A percentile compares a stretch with the other conserved stretches of the same genome.
phyloP scores from a whole-genome alignment of 2,329 filamentous ascomycete species.

The Pochonia chlamydosporia region DNA sequence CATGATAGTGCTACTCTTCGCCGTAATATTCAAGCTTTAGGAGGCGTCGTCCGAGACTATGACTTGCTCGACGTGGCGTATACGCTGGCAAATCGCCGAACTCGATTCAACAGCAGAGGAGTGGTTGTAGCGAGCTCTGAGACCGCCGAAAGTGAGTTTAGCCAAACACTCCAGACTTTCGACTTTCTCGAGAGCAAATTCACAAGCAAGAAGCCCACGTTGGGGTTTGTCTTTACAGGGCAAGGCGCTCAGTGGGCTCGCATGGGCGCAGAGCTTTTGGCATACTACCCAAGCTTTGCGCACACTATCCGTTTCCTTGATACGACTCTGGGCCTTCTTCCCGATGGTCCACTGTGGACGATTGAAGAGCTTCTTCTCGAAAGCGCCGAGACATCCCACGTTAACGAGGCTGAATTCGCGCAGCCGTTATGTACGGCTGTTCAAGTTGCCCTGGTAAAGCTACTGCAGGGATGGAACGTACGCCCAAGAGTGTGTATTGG shows the following conservation, averaged over 20 bases:
- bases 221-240: constrained; percentile 21
- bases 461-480: constrained; percentile 24
- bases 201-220: not conserved
- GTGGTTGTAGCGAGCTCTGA: not conserved
- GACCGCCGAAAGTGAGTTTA: not conserved
- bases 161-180: not conserved
- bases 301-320: constrained; percentile 1
- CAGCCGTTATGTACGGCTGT: constrained; percentile 26
- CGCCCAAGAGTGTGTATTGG: constrained; percentile 30
- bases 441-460: constrained; percentile 29
- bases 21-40: constrained; percentile 1
- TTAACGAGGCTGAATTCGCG: constrained; percentile 13
- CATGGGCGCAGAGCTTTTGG: constrained; percentile 18
- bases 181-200: not conserved
- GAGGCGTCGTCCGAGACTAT: constrained; percentile 1
- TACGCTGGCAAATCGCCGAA: constrained; percentile 4
- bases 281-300: not conserved
- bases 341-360: not conserved
- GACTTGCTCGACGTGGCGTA: constrained; percentile 2
- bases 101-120: not conserved
- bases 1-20: constrained; percentile 5
- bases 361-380: constrained; percentile 1
- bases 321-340: not conserved
- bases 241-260: constrained; percentile 7
- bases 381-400: not conserved